A percentile compares a stretch with the other conserved stretches of the same genome.
These are phyloP conservation scores for Neoascochyta sp. DNA, from an alignment of 2,329 filamentous ascomycete species.

Conservation along the genomic window DNA sequence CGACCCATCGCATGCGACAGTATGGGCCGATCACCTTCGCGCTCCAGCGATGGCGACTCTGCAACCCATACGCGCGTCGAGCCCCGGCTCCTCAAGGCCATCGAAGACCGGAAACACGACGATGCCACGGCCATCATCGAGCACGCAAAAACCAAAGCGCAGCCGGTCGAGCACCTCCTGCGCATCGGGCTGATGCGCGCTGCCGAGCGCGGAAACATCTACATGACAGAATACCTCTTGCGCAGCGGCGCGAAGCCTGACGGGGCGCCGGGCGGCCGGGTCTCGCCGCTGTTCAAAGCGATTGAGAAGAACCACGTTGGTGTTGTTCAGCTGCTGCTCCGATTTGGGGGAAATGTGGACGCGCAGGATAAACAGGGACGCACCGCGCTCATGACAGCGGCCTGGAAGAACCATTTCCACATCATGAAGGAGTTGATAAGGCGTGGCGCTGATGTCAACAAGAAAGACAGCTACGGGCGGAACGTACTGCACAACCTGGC, in stretches of 20 bases:
- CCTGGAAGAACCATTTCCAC: constrained; percentile 34
- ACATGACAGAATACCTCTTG: constrained; percentile 32
- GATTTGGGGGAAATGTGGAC: constrained; percentile 32
- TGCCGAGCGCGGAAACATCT: constrained; percentile 29
- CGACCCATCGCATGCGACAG: too few species aligned
- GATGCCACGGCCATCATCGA: constrained; percentile 38
- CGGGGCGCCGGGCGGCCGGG: constrained; percentile 27
- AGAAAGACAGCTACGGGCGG: constrained; percentile 31
- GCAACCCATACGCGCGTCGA: constrained; percentile 28
- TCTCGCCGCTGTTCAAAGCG: constrained; percentile 31
- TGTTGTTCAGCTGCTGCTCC: constrained; percentile 31
- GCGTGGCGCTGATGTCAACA: constrained; percentile 39
- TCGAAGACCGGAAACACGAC: constrained; percentile 29
- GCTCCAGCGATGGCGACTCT: constrained; percentile 35
- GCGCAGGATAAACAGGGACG: constrained; percentile 36
- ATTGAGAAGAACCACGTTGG: constrained; percentile 30
- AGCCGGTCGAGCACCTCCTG: constrained; percentile 33
- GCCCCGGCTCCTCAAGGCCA: constrained; percentile 35
- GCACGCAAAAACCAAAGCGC: constrained; percentile 27
- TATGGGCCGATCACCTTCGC: constrained; percentile 36
- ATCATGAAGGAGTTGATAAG: constrained; percentile 36
- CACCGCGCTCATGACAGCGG: constrained; percentile 39
- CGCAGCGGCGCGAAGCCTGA: constrained; percentile 34
- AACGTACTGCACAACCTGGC: constrained; percentile 39
- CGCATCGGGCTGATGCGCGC: constrained; percentile 37